phyloP scores from a whole-genome alignment of 495 filamentous ascomycete genomes.

The Penicillium coprophilum region DNA sequence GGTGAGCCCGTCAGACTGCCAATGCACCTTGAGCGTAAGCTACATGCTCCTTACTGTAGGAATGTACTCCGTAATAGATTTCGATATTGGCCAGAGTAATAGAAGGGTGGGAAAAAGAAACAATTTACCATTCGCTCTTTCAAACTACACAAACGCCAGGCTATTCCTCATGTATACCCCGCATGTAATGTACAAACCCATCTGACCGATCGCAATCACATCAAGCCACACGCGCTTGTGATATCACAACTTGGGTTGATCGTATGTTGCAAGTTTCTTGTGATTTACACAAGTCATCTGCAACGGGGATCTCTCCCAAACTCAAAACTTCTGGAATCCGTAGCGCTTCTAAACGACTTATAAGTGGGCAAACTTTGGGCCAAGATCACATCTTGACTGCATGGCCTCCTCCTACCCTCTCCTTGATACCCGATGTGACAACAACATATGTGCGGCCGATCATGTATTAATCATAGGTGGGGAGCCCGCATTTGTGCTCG shows the following conservation, averaged over 20 bases:
- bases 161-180: slow-evolving; percentile 3
- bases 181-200: slow-evolving; percentile 8
- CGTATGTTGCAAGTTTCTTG: not conserved
- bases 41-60: not conserved
- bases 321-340: slow-evolving; percentile 1
- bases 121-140: not conserved
- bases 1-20: not conserved
- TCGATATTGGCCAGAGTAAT: not conserved
- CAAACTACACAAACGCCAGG: not conserved
- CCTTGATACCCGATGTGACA: slow-evolving; percentile 8
- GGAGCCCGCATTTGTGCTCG: not conserved
- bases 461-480: slow-evolving; percentile 5
- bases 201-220: slow-evolving; percentile 22
- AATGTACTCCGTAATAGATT: not conserved
- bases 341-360: slow-evolving; percentile 19
- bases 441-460: slow-evolving; percentile 27
- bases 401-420: slow-evolving; percentile 10
- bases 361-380: slow-evolving; percentile 13
- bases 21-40: slow-evolving; percentile 4
- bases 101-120: not conserved
- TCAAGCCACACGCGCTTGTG: slow-evolving; percentile 5
- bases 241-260: slow-evolving; percentile 16
- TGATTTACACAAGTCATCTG: slow-evolving; percentile 9
- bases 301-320: slow-evolving; percentile 11
- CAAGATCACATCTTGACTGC: not conserved